A percentile compares a stretch with the other conserved stretches of the same genome.
phyloP scores from a whole-genome alignment of 169 alveolate genomes.

The Plasmodium ovale region DNA sequence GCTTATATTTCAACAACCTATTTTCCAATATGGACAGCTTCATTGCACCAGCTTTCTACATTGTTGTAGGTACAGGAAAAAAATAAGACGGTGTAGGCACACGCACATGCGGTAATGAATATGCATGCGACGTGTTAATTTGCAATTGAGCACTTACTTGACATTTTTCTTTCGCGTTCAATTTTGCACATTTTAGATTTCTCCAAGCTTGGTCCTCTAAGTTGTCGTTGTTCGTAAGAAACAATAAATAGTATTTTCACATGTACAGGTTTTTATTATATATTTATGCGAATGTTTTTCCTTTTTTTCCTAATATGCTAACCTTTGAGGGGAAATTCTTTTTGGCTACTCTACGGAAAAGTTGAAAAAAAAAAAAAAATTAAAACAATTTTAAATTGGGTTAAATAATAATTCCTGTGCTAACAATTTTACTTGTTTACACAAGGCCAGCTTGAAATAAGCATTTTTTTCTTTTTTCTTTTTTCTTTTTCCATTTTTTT shows the following conservation, averaged over 20 bases:
- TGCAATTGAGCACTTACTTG: background rate
- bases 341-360: background rate
- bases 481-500: too few relatives aligned
- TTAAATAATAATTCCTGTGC: background rate
- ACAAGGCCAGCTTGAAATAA: too few relatives aligned
- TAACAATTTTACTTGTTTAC: background rate
- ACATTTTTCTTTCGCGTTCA: background rate
- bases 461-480: too few relatives aligned
- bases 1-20: slow-evolving; percentile 18
- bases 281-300: background rate
- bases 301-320: background rate
- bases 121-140: too few relatives aligned
- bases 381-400: background rate
- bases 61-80: background rate
- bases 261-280: background rate
- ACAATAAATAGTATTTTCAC: background rate
- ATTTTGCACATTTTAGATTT: background rate
- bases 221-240: background rate
- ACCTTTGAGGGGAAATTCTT: background rate
- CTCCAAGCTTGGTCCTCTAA: background rate
- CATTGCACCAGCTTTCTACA: slow-evolving; percentile 10
- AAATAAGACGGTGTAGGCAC: too few relatives aligned
- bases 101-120: too few relatives aligned
- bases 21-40: slow-evolving; percentile 23
- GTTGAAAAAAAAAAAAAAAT: background rate